Base-by-base conservation (phyloP, 1,284 basidiomycete genomes). In the Peniophora sp. region DNA sequence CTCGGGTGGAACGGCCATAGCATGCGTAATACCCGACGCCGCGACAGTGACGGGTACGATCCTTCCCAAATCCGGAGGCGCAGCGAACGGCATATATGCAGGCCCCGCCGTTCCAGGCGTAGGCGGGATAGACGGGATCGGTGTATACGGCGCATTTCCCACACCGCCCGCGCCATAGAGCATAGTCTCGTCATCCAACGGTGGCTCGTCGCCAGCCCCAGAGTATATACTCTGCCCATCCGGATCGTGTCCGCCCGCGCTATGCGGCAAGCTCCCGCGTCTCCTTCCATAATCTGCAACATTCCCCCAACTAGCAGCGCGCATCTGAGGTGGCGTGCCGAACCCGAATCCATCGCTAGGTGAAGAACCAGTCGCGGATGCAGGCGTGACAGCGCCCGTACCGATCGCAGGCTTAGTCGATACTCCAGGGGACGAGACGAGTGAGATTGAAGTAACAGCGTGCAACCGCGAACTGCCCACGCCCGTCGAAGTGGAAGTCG, bases 281-380 rank as follows among this genome's bases (percentile, higher is more conserved):
- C 38, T 6, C 16, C 8, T 41, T 5, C 5, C n/a, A 50, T 74
- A 72, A 54, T 78, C 71, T 3, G 63, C 59, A 23, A 71, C 70
- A 25, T 79, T 75, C 2, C 71, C 74, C 81, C 81, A 84, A 59
- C 81, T 84, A 45, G 81, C 81, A 9, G 83, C 83, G 12, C 83
- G 71, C 57, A 78, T 69, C 22, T 74, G 75, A 22, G 69, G 63
- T 1, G 65, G 67, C 49, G 71, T 58, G 48, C 55, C 61, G 56
- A 65, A 69, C 51, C 58, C 57, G 47, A 32, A 32, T 32, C 27
- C 27, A 12, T 32, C 27, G 27, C 27, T 32, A 6, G 27, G 27
- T 32, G 27, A 32, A 32, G 27, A 32, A 32, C 57, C 57, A 6
- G 53, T 52, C 52, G 59, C 52, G 45, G 58, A 49, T 5, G n/a